Evolutionary conservation across 2,329 filamentous ascomycete species (phyloP), one percentile per base, ranked within the genome.

Genomic region (Trichoderma polysporum): DNA sequence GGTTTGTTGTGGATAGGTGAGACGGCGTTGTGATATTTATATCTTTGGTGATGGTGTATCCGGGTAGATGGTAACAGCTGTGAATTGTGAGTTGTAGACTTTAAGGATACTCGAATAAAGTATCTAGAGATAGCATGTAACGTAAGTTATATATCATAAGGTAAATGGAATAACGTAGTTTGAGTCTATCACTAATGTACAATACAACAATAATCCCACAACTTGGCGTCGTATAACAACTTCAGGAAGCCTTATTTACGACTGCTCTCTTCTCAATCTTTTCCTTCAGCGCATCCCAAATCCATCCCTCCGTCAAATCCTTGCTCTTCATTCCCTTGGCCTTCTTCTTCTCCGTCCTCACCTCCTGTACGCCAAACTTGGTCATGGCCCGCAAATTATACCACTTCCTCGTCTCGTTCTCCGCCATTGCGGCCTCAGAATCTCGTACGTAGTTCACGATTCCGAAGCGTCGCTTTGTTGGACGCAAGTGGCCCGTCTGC

Each of bases 401-500:
- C 80, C 80, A 82, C 50, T 69, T 76, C 19, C 79, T 73, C 58
- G 67, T 68, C 10, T 71, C 73, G 59, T 77, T 78, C 69, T 81
- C 79, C 25, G 67, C 67, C 10, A 69, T 70, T 3, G 76, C 73
- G 71, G 79, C 75, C 45, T 59, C 62, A 3, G 29, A n/a, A 22
- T 41, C 35, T 67, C 80, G 76, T n/a, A 75, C 71, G 61, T 78
- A 80, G 71, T 81, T 81, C 70, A 82, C 75, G 57, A 82, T 73
- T 22, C 80, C 79, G 35, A 79, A 69, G 50, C 79, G 76, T n/a
- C 72, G 70, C 41, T 63, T 66, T 13, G 69, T 69, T 33, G 77
- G 75, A 5, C 71, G 67, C 29, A 82, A 72, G 49, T 80, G 78
- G 22, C 78, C 79, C 22, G 79, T 78, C 56, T 76, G 75, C 31